Evolutionary conservation across 2,329 filamentous ascomycete genomes (phyloP).

Genomic region (Trichoderma cornu-damae): DNA sequence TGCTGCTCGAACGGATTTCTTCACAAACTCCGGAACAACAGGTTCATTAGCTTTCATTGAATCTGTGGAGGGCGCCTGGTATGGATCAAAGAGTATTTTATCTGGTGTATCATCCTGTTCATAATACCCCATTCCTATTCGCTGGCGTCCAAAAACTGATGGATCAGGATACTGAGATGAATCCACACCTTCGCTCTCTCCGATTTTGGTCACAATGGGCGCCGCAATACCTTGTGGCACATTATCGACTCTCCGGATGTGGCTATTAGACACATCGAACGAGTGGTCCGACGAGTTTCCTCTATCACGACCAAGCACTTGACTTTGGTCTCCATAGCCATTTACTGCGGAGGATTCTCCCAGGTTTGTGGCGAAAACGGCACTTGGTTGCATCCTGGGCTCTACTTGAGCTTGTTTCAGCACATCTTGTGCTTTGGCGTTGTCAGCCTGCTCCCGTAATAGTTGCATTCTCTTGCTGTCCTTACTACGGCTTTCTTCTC

Average conservation of each 20-base stretch:
- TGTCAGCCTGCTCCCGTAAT: constrained; percentile 51
- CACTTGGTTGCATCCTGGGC: constrained; percentile 21
- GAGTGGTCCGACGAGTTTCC: constrained; percentile 7
- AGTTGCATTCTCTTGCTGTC: constrained; percentile 54
- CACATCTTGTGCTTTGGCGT: constrained; percentile 50
- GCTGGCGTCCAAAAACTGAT: constrained; percentile 41
- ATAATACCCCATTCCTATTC: constrained; percentile 57
- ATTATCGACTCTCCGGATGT: constrained; percentile 19
- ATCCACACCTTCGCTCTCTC: constrained; percentile 30
- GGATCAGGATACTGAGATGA: constrained; percentile 46
- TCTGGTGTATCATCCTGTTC: constrained; percentile 54
- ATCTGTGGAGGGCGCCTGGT: constrained; percentile 48
- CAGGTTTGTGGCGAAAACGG: neutral
- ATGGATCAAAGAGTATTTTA: constrained; percentile 56
- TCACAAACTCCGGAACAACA: constrained; percentile 50
- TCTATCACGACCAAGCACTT: constrained; percentile 28
- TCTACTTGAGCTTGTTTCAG: constrained; percentile 30
- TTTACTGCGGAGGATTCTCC: constrained; percentile 18
- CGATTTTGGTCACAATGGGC: constrained; percentile 12
- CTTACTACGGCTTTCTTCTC: constrained; percentile 53
- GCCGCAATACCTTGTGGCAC: constrained; percentile 6
- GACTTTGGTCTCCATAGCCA: constrained; percentile 32
- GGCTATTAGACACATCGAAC: constrained; percentile 6
- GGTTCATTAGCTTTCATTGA: constrained; percentile 40
- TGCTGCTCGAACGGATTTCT: constrained; percentile 49